These are phyloP conservation scores for Calonectria henricotiae DNA, from an alignment of 2,329 filamentous ascomycete genomes.

Conservation along the genomic window DNA sequence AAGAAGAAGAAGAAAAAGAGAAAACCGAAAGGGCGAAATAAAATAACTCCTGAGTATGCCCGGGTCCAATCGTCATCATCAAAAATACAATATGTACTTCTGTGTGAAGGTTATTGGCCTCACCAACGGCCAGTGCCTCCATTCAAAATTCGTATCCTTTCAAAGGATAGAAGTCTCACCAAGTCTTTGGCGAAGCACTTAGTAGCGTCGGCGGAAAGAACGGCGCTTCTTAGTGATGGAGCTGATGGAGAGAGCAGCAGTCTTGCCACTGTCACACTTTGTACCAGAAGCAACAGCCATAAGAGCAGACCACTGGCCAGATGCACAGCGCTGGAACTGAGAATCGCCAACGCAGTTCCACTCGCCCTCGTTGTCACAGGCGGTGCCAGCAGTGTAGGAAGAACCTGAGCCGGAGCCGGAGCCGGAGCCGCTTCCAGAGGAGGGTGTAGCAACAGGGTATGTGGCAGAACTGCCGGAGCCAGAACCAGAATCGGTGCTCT, in stretches of 20 bases:
- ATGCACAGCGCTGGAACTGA: slow-evolving; percentile 76
- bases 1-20: background rate
- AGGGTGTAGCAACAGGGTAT: slow-evolving; percentile 35
- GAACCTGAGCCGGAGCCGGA: slow-evolving; percentile 49
- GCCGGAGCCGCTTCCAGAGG: slow-evolving; percentile 43
- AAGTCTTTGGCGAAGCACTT: slow-evolving; percentile 6
- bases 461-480: slow-evolving; percentile 38
- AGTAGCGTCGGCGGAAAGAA: slow-evolving; percentile 32
- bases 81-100: slow-evolving; percentile 39
- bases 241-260: slow-evolving; percentile 49
- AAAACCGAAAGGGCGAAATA: background rate
- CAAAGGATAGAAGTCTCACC: background rate
- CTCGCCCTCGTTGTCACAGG: slow-evolving; percentile 69
- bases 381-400: slow-evolving; percentile 57
- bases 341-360: slow-evolving; percentile 74
- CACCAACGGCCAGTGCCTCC: slow-evolving; percentile 25
- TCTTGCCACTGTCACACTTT: slow-evolving; percentile 61
- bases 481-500: slow-evolving; percentile 41
- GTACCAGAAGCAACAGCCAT: slow-evolving; percentile 71
- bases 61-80: slow-evolving; percentile 22
- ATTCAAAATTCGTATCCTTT: slow-evolving; percentile 27
- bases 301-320: slow-evolving; percentile 68
- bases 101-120: slow-evolving; percentile 29
- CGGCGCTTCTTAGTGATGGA: slow-evolving; percentile 44
- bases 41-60: slow-evolving; percentile 37